Evolutionary conservation across 2,329 filamentous ascomycete genomes (phyloP).

Genomic region (Aspergillus neotritici): DNA sequence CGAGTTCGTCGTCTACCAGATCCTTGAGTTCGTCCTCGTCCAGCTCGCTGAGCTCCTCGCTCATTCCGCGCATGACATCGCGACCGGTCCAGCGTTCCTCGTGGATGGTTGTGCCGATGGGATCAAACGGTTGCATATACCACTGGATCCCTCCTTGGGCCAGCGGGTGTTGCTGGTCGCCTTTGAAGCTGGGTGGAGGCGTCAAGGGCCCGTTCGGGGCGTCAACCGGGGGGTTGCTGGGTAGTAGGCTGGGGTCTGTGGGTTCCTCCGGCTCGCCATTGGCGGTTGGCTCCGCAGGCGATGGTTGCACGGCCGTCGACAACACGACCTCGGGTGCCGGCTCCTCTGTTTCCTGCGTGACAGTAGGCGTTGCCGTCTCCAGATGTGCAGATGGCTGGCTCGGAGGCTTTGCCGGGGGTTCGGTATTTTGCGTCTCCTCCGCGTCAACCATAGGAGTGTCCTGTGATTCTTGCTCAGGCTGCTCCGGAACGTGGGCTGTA

Average conservation of each 20-base stretch:
- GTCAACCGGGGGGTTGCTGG: constrained; percentile 37
- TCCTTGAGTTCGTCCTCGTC: constrained; percentile 84
- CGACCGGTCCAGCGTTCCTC: constrained; percentile 69
- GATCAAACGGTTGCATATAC: constrained; percentile 79
- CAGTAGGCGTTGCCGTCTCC: too few relatives aligned
- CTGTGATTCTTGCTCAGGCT: too few relatives aligned
- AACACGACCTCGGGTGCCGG: too few relatives aligned
- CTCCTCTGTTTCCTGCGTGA: too few relatives aligned
- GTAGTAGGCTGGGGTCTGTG: constrained; percentile 36
- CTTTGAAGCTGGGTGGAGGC: constrained; percentile 37
- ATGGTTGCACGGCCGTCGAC: too few relatives aligned
- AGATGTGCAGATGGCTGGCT: too few relatives aligned
- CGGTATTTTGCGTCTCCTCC: too few relatives aligned
- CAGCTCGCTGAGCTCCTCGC: constrained; percentile 84
- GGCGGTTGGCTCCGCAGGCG: constrained; percentile 36
- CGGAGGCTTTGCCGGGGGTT: too few relatives aligned
- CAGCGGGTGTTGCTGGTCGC: constrained; percentile 46
- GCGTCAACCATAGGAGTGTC: too few relatives aligned
- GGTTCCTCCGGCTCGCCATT: constrained; percentile 41
- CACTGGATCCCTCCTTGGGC: constrained; percentile 75
- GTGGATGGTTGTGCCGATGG: constrained; percentile 70
- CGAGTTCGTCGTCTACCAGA: constrained; percentile 50
- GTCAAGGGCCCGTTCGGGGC: constrained; percentile 30
- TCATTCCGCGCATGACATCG: constrained; percentile 66
- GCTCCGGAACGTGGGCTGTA: too few relatives aligned